phyloP scores from a whole-genome alignment of 768 basidiomycete genomes.

The Strobilomyces dryophilus region DNA sequence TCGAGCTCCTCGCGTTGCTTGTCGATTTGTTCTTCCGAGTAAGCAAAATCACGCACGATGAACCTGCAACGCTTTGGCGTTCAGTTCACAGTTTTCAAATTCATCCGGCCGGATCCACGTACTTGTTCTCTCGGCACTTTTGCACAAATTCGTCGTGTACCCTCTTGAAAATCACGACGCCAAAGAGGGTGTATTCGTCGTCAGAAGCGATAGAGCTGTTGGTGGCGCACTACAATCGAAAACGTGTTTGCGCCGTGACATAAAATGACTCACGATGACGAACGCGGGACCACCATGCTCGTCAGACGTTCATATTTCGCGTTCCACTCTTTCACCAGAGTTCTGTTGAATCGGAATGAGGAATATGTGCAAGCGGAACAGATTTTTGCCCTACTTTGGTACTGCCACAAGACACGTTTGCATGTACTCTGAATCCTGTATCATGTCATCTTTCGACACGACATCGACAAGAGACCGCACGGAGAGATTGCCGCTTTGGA shows the following conservation, averaged over 20 bases:
- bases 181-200: conserved; percentile 83
- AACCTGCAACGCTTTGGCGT: conserved; percentile 50
- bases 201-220: conserved; percentile 73
- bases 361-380: conserved; percentile 6
- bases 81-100: conserved; percentile 2
- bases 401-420: conserved; percentile 92
- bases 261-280: conserved; percentile 60
- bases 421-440: conserved; percentile 89
- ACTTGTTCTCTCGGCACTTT: conserved; percentile 96
- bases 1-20: conserved; percentile 82
- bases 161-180: conserved; percentile 85
- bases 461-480: conserved; percentile 82
- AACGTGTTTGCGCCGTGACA: conserved; percentile 13
- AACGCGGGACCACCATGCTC: conserved; percentile 90
- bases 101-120: conserved; percentile 19
- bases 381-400: conserved; percentile 63
- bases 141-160: conserved; percentile 91
- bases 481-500: conserved; percentile 85
- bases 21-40: conserved; percentile 73
- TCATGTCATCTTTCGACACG: conserved; percentile 75
- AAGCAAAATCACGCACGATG: conserved; percentile 91
- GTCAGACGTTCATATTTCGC: conserved; percentile 83
- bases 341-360: conserved; percentile 42
- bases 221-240: conserved; percentile 14
- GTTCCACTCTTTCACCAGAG: conserved; percentile 83